phyloP scores from a whole-genome alignment of 192 early-diverging fungal genomes.

The Radiomyces spectabilis region DNA sequence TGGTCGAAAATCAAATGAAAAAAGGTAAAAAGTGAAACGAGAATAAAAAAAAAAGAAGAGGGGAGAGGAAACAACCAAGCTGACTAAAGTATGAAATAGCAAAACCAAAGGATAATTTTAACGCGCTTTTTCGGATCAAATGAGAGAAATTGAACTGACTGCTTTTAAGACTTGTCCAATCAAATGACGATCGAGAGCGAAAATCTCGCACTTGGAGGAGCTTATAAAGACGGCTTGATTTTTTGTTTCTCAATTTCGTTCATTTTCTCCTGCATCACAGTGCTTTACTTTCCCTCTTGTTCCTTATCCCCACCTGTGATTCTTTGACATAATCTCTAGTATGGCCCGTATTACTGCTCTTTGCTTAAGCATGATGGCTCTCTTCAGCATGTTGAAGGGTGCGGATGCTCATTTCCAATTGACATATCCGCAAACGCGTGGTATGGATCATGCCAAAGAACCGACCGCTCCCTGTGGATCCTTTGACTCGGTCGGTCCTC shows the following conservation, averaged over 20 bases:
- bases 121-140: too few species aligned
- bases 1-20: neutral
- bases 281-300: neutral
- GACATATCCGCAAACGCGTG: slow-evolving; percentile 35
- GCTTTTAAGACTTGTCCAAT: too few species aligned
- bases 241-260: neutral
- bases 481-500: slow-evolving; percentile 22
- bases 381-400: neutral
- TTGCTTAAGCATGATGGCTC: neutral
- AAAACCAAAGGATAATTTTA: too few species aligned
- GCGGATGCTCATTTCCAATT: slow-evolving; percentile 41
- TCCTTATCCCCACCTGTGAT: neutral
- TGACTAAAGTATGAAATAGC: too few species aligned
- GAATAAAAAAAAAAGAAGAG: neutral
- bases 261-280: neutral
- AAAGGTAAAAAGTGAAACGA: neutral
- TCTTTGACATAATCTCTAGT: too few species aligned
- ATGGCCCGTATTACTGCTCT: neutral
- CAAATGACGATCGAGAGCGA: too few species aligned
- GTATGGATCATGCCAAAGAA: slow-evolving; percentile 36
- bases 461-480: slow-evolving; percentile 43
- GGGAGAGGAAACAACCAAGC: neutral
- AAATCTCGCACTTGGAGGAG: too few species aligned
- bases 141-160: too few species aligned
- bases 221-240: too few species aligned